Conservation (phyloP, 1,139 yeast genomes). For the Zhuliangozyma blackwelliae region DNA sequence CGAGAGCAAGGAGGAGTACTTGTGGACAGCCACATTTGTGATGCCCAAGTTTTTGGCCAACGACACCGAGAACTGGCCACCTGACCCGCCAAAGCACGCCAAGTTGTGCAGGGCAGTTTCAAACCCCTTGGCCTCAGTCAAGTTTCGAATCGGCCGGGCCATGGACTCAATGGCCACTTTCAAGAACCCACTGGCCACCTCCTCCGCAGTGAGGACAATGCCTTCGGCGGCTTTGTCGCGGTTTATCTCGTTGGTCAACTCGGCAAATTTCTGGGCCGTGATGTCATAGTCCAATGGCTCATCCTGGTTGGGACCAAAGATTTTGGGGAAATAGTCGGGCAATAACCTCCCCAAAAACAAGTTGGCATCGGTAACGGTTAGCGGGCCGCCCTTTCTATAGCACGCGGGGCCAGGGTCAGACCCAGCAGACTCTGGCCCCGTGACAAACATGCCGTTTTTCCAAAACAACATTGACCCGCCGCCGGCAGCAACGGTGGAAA, state of each 20-base stretch:
- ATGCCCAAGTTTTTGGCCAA: constrained; percentile 39
- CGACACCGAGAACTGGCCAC: constrained; percentile 41
- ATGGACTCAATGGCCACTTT: constrained; percentile 44
- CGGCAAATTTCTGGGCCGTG: constrained; percentile 25
- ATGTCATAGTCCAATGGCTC: constrained; percentile 33
- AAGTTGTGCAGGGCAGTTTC: constrained; percentile 38
- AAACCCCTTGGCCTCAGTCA: constrained; percentile 43
- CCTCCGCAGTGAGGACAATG: constrained; percentile 27
- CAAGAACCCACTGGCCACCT: constrained; percentile 42
- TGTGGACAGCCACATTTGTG: constrained; percentile 37
- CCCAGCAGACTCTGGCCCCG: constrained; percentile 47
- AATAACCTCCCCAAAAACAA: constrained; percentile 37
- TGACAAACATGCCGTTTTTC: constrained; percentile 44
- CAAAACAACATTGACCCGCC: constrained; percentile 45
- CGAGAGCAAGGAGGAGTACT: constrained; percentile 40
- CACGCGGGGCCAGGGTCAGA: constrained; percentile 48
- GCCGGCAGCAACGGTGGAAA: constrained; percentile 47
- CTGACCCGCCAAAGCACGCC: constrained; percentile 47
- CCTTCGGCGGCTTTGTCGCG: constrained; percentile 19
- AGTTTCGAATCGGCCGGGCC: constrained; percentile 44
- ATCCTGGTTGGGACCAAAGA: constrained; percentile 43
- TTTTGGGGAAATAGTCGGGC: constrained; percentile 40
- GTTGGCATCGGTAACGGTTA: constrained; percentile 46
- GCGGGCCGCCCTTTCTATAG: constrained; percentile 44
- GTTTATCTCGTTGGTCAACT: constrained; percentile 32